Evolutionary conservation across 2,329 filamentous ascomycete species (phyloP).

Genomic region (Plectosphaerella sp.): DNA sequence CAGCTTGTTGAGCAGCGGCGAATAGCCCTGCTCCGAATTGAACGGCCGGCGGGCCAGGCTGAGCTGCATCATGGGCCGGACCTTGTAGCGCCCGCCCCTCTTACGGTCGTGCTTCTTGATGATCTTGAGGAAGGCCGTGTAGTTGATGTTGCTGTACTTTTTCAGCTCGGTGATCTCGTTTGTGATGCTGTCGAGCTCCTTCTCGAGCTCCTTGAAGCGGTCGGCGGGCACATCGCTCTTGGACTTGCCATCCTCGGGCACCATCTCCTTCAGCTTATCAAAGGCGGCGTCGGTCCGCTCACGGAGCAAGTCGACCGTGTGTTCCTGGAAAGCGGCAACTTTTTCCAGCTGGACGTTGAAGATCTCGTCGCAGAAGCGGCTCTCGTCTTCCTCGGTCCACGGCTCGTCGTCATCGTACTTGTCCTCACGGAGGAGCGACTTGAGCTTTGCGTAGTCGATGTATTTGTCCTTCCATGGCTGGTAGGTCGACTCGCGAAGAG

Average conservation of each 20-base stretch:
- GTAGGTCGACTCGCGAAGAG: constrained; percentile 74
- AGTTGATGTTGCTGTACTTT: constrained; percentile 94
- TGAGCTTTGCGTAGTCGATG: constrained; percentile 93
- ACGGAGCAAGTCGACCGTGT: constrained; percentile 60
- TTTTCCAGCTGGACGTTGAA: constrained; percentile 94
- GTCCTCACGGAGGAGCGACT: constrained; percentile 80
- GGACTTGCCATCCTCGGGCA: constrained; percentile 60
- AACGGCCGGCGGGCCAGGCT: constrained; percentile 84
- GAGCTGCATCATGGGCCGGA: constrained; percentile 87
- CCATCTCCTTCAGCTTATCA: constrained; percentile 74
- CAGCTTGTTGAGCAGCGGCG: constrained; percentile 81
- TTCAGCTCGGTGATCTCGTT: constrained; percentile 90
- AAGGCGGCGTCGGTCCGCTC: constrained; percentile 51
- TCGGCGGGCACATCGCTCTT: constrained; percentile 44
- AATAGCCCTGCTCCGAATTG: constrained; percentile 87
- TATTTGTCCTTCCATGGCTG: constrained; percentile 89
- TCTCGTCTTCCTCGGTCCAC: constrained; percentile 95
- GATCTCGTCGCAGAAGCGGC: constrained; percentile 88
- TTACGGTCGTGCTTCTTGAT: constrained; percentile 99
- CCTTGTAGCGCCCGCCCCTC: constrained; percentile 78
- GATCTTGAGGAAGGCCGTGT: constrained; percentile 95
- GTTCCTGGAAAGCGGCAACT: constrained; percentile 82
- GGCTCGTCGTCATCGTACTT: constrained; percentile 51
- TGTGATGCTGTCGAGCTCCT: constrained; percentile 81
- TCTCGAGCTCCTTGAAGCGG: constrained; percentile 65